A percentile compares a stretch with the other conserved stretches of the same genome.
These are phyloP conservation scores for Diospyros lotus DNA, from an alignment of 148 eudicot species.

Conservation along the genomic window DNA sequence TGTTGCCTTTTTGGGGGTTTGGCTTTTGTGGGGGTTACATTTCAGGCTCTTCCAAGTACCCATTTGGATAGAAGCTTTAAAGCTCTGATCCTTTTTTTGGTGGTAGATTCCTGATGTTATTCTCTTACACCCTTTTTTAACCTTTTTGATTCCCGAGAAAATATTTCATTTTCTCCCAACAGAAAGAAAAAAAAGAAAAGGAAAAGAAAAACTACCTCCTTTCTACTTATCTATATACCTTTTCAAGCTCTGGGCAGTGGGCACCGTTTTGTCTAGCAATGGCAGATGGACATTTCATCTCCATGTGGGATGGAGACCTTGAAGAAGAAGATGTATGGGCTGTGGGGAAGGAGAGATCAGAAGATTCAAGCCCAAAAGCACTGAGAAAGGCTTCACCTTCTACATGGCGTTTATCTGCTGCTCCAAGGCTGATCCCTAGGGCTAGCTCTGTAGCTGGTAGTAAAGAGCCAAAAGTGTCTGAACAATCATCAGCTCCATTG, in stretches of 20 bases:
- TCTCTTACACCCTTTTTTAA: constrained; percentile 9
- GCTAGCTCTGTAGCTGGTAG: constrained; percentile 8
- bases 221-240: neutral
- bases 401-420: constrained; percentile 9
- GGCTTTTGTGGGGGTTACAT: constrained; percentile 4
- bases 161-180: neutral
- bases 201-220: too few species aligned
- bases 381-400: constrained; percentile 19
- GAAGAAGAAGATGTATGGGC: constrained; percentile 65
- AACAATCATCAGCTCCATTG: constrained; percentile 59
- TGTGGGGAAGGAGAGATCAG: constrained; percentile 26
- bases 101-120: constrained; percentile 17
- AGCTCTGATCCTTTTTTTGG: constrained; percentile 18
- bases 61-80: neutral
- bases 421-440: constrained; percentile 55
- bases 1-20: neutral
- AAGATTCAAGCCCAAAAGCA: constrained; percentile 18
- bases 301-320: constrained; percentile 42
- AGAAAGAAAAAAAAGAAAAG: neutral
- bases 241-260: neutral
- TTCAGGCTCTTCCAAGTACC: neutral
- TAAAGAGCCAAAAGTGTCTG: constrained; percentile 12
- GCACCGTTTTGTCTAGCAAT: neutral
- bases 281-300: constrained; percentile 25
- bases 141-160: neutral